Conservation (phyloP, 2,329 filamentous ascomycete species). For the Talaromyces atroroseus region DNA sequence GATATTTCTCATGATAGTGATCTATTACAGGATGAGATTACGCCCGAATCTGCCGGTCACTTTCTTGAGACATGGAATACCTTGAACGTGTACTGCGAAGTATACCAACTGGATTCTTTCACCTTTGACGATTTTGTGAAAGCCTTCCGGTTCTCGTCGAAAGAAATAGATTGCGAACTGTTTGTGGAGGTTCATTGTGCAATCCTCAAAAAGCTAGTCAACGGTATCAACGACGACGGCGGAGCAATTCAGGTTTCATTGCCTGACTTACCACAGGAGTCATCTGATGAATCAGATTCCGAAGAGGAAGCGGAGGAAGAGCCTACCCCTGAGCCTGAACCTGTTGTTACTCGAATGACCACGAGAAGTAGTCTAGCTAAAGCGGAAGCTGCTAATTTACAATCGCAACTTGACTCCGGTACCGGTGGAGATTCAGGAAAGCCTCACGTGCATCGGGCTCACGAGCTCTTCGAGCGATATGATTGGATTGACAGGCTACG, state of each 20-base stretch:
- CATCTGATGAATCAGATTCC: constrained; percentile 60
- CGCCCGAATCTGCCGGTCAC: constrained; percentile 78
- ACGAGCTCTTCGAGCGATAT: constrained; percentile 66
- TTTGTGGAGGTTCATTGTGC: constrained; percentile 90
- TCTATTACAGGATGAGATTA: constrained; percentile 49
- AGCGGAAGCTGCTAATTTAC: constrained; percentile 65
- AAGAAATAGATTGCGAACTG: constrained; percentile 71
- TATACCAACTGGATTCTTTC: constrained; percentile 91
- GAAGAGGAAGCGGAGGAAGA: constrained; percentile 55
- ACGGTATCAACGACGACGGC: constrained; percentile 61
- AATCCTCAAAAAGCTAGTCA: constrained; percentile 79
- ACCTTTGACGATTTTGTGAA: constrained; percentile 96
- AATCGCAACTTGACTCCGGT: constrained; percentile 56
- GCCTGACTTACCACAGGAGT: constrained; percentile 67
- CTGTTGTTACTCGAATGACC: constrained; percentile 58
- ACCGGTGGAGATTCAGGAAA: constrained; percentile 34
- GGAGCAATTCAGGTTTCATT: constrained; percentile 75
- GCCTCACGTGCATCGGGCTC: constrained; percentile 49
- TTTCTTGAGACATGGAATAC: constrained; percentile 94
- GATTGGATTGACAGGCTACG: constrained; percentile 82
- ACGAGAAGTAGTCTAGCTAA: constrained; percentile 84
- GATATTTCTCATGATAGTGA: constrained; percentile 44
- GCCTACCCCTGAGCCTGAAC: constrained; percentile 66
- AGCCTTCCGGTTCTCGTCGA: constrained; percentile 71
- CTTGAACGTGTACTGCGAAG: constrained; percentile 94